phyloP scores from a whole-genome alignment of 257 asterid species.

The Gentiana straminea region DNA sequence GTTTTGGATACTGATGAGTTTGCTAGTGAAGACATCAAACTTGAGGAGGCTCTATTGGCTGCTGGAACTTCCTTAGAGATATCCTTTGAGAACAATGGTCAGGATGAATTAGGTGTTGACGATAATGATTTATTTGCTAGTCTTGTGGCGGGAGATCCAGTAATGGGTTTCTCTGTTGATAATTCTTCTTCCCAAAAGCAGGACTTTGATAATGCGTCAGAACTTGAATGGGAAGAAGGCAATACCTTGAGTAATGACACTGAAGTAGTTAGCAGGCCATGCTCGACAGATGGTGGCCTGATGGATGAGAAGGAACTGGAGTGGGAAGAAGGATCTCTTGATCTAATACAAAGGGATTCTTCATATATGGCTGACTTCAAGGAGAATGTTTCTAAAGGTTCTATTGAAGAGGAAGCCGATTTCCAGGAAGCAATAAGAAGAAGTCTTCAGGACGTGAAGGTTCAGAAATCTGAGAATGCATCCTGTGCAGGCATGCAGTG shows the following conservation, averaged over 20 bases:
- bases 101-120: slow-evolving; percentile 21
- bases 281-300: slow-evolving; percentile 21
- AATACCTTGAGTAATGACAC: slow-evolving; percentile 7
- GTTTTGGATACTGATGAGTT: slow-evolving; percentile 18
- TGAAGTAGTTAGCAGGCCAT: slow-evolving; percentile 13
- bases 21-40: slow-evolving; percentile 20
- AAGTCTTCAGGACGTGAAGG: slow-evolving; percentile 52
- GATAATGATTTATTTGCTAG: slow-evolving; percentile 64
- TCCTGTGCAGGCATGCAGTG: slow-evolving; percentile 17
- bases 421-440: slow-evolving; percentile 68
- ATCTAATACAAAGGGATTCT: slow-evolving; percentile 27
- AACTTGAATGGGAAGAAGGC: slow-evolving; percentile 67
- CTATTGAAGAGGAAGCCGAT: slow-evolving; percentile 55
- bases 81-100: slow-evolving; percentile 53
- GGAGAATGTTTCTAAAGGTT: slow-evolving; percentile 38
- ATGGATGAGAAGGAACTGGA: slow-evolving; percentile 50
- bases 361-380: slow-evolving; percentile 21
- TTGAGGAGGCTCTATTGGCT: slow-evolving; percentile 15
- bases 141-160: slow-evolving; percentile 63
- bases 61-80: slow-evolving; percentile 61
- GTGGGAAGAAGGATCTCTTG: slow-evolving; percentile 78
- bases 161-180: slow-evolving; percentile 31
- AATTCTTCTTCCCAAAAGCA: slow-evolving; percentile 23
- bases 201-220: slow-evolving; percentile 37
- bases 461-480: slow-evolving; percentile 13